phyloP scores from a whole-genome alignment of 1,284 basidiomycete genomes.

The Malassezia caprae region DNA sequence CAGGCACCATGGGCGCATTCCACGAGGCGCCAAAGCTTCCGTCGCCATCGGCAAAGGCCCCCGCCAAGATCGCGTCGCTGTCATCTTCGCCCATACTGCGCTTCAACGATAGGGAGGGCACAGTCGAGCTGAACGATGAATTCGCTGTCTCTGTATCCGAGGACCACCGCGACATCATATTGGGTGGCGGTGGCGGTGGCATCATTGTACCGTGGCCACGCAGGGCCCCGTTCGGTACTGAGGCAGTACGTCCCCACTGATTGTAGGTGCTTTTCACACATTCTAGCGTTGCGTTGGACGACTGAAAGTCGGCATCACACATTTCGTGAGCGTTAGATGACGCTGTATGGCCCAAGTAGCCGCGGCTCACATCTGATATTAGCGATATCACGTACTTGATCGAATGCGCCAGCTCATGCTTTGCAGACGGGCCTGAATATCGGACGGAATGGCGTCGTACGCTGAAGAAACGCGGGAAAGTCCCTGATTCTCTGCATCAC shows the following conservation, averaged over 20 bases:
- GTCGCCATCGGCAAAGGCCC: slow-evolving; percentile 9
- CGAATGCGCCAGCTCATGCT: slow-evolving; percentile 20
- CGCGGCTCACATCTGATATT: slow-evolving; percentile 14
- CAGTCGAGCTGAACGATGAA: neutral
- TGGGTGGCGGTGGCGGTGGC: neutral
- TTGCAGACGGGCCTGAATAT: slow-evolving; percentile 13
- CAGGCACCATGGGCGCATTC: neutral
- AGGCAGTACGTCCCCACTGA: slow-evolving; percentile 13
- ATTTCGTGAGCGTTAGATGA: neutral
- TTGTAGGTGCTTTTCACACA: neutral
- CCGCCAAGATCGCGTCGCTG: slow-evolving; percentile 6
- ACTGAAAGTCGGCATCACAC: neutral
- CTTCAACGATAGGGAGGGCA: slow-evolving; percentile 2
- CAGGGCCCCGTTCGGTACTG: slow-evolving; percentile 8
- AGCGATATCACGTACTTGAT: slow-evolving; percentile 10
- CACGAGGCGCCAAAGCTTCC: neutral
- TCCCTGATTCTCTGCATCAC: neutral
- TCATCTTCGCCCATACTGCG: slow-evolving; percentile 11
- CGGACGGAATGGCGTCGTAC: slow-evolving; percentile 10
- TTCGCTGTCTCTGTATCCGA: slow-evolving; percentile 1
- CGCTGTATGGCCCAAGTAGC: neutral
- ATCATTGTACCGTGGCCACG: neutral
- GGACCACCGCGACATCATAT: neutral
- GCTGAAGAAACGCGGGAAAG: slow-evolving; percentile 9
- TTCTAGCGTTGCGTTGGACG: neutral